These are phyloP conservation scores for Gardenia jasminoides DNA, from an alignment of 257 asterid species.

Conservation along the genomic window DNA sequence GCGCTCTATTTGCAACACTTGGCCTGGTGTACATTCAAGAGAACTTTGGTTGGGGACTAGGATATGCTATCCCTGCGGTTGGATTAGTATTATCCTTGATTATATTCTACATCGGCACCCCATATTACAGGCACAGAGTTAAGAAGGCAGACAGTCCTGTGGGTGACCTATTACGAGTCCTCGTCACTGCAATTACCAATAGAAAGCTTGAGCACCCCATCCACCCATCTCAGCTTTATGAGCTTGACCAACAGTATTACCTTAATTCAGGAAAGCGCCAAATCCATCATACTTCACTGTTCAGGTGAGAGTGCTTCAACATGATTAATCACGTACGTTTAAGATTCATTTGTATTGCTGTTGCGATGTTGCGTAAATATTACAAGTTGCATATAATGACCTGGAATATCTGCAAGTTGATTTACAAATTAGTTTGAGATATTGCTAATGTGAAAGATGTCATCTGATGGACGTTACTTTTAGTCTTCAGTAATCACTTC, in stretches of 20 bases:
- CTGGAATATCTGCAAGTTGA: neutral
- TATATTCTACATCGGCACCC: slow-evolving; percentile 66
- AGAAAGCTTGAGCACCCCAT: slow-evolving; percentile 44
- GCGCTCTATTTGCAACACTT: slow-evolving; percentile 67
- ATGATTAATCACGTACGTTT: neutral
- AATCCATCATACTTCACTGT: slow-evolving; percentile 54
- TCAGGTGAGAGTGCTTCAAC: slow-evolving; percentile 56
- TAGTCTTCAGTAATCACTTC: neutral
- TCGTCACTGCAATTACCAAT: slow-evolving; percentile 46
- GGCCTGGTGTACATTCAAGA: slow-evolving; percentile 86
- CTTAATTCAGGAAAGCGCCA: slow-evolving; percentile 51
- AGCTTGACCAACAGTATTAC: slow-evolving; percentile 57
- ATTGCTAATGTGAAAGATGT: neutral
- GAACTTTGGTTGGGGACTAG: slow-evolving; percentile 79
- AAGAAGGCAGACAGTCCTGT: slow-evolving; percentile 59
- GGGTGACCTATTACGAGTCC: slow-evolving; percentile 50
- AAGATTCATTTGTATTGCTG: too few relatives aligned
- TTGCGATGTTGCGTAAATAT: neutral
- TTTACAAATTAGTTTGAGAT: neutral
- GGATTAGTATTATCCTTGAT: slow-evolving; percentile 58
- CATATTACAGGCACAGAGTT: slow-evolving; percentile 68
- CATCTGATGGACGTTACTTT: neutral
- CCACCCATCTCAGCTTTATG: slow-evolving; percentile 52
- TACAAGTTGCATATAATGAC: neutral
- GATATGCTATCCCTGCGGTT: slow-evolving; percentile 73